Percentiles rank a stretch among this genome's conserved stretches.
Conservation (phyloP, 805 yeast genomes). For the Jamesozyma hellenica region DNA sequence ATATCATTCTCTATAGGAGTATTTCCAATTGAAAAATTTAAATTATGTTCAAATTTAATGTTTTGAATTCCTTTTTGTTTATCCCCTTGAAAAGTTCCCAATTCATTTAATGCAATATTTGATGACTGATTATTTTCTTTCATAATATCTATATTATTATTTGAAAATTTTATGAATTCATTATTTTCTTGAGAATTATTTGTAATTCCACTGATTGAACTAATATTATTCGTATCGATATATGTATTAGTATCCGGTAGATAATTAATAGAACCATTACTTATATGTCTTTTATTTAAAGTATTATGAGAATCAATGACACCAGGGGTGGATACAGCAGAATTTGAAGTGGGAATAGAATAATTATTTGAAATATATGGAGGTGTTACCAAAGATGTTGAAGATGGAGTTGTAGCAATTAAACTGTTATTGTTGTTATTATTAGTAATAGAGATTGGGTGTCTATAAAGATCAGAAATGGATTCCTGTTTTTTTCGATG, state of each 20-base stretch:
- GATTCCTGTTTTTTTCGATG: conserved; percentile 28
- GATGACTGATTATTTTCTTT: too few species aligned
- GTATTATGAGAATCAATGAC: conserved; percentile 1
- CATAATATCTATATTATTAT: too few species aligned
- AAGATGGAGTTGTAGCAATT: conserved; percentile 6
- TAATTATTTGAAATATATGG: conserved; percentile 6
- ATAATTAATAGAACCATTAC: neutral
- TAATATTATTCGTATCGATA: neutral
- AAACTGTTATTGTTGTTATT: conserved; percentile 1
- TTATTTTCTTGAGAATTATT: too few species aligned
- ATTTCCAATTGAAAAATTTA: conserved; percentile 4
- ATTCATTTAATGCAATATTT: too few species aligned
- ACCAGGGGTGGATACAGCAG: conserved; percentile 9
- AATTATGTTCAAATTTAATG: too few species aligned
- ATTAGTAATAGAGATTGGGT: neutral
- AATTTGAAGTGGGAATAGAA: conserved; percentile 3
- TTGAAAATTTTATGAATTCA: too few species aligned
- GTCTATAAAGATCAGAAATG: conserved; percentile 17
- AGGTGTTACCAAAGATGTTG: conserved; percentile 6
- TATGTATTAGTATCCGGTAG: neutral
- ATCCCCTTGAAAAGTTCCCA: too few species aligned
- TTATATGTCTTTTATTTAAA: neutral
- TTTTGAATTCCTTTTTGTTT: too few species aligned
- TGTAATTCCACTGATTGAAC: neutral
- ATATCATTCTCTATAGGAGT: conserved; percentile 7